Evolutionary conservation across 768 basidiomycete genomes (phyloP).

Genomic region (Tephrocybe sp.): DNA sequence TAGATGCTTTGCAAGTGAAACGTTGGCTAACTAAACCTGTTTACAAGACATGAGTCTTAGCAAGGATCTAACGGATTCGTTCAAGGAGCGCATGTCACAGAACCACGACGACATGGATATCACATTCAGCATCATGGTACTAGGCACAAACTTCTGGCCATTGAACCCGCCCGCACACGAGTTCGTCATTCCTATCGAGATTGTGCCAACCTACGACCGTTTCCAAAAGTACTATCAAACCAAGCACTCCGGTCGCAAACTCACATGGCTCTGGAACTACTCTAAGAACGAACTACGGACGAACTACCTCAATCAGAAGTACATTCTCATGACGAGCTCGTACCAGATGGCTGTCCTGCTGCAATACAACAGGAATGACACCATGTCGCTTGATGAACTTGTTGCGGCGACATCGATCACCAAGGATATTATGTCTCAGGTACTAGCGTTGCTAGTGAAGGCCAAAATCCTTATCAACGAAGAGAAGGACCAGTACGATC

Average conservation of each 20-base stretch:
- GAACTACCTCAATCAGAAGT: slow-evolving; percentile 92
- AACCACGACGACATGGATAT: slow-evolving; percentile 89
- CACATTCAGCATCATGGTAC: slow-evolving; percentile 91
- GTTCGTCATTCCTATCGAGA: slow-evolving; percentile 87
- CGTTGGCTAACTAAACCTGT: background rate
- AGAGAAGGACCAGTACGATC: slow-evolving; percentile 85
- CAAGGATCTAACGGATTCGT: slow-evolving; percentile 94
- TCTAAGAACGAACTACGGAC: slow-evolving; percentile 97
- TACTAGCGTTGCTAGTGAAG: slow-evolving; percentile 75
- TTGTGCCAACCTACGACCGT: slow-evolving; percentile 84
- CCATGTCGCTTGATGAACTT: slow-evolving; percentile 81
- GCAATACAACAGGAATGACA: slow-evolving; percentile 94
- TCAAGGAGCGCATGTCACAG: slow-evolving; percentile 93
- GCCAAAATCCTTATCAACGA: slow-evolving; percentile 90
- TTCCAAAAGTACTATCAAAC: slow-evolving; percentile 95
- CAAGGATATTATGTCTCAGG: slow-evolving; percentile 79
- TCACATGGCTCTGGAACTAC: slow-evolving; percentile 99
- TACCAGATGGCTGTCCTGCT: slow-evolving; percentile 97
- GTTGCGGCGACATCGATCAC: slow-evolving; percentile 76
- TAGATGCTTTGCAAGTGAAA: background rate
- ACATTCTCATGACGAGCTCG: slow-evolving; percentile 94
- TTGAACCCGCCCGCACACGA: slow-evolving; percentile 83
- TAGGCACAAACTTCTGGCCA: slow-evolving; percentile 98
- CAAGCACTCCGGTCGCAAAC: slow-evolving; percentile 93
- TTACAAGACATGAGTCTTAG: slow-evolving; percentile 87